Percentiles rank a stretch among this genome's conserved stretches.
These are phyloP conservation scores for Ogataea sp. DNA, from an alignment of 805 yeast genomes.

Conservation along the genomic window DNA sequence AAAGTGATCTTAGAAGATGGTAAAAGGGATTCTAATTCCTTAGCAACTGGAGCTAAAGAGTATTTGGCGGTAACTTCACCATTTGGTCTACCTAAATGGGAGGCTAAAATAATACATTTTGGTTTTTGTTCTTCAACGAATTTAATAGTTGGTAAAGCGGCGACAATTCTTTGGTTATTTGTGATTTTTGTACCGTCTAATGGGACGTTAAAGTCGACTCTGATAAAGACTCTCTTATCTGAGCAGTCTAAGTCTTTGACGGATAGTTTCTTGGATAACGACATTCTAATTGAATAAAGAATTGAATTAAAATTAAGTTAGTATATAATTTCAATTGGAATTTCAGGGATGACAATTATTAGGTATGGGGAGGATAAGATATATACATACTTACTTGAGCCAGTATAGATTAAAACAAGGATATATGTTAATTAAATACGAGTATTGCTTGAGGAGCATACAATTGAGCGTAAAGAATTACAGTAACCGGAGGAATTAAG, in stretches of 20 bases:
- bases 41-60: conserved; percentile 90
- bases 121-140: conserved; percentile 90
- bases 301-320: neutral
- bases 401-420: neutral
- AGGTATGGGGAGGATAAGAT: neutral
- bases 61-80: conserved; percentile 82
- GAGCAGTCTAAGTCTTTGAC: conserved; percentile 83
- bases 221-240: conserved; percentile 94
- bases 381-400: neutral
- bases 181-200: conserved; percentile 95
- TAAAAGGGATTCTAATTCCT: conserved; percentile 76
- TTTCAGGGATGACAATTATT: too few relatives aligned
- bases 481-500: neutral
- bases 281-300: conserved; percentile 42
- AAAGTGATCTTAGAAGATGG: conserved; percentile 60
- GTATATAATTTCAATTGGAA: too few relatives aligned
- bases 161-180: conserved; percentile 99
- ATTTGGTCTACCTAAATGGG: conserved; percentile 99
- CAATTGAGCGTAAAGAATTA: neutral
- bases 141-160: conserved; percentile 97
- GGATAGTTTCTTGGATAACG: conserved; percentile 86
- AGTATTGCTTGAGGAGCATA: neutral
- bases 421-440: too few relatives aligned
- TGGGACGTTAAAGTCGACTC: conserved; percentile 95
- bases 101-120: conserved; percentile 85